These are phyloP conservation scores for Citrullus colocynthis DNA, from an alignment of 306 rosid species.

Conservation along the genomic window DNA sequence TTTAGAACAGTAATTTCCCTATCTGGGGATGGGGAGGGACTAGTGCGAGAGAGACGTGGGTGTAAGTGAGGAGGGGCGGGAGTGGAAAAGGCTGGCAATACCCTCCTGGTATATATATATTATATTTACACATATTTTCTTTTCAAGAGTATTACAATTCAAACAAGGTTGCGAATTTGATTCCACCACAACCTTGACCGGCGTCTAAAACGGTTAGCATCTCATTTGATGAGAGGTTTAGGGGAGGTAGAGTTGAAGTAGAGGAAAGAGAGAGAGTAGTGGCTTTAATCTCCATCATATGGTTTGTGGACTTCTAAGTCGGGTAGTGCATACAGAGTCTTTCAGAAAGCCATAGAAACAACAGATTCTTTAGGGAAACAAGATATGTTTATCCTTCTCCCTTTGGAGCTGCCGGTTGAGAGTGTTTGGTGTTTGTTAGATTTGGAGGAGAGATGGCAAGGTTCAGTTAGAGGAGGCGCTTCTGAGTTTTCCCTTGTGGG, in stretches of 20 bases:
- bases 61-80: neutral
- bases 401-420: neutral
- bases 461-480: neutral
- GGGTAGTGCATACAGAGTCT: neutral
- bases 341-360: neutral
- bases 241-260: neutral
- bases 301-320: neutral
- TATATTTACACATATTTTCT: neutral
- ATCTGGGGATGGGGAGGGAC: neutral
- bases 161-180: neutral
- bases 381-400: neutral
- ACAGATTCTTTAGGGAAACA: neutral
- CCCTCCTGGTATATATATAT: neutral
- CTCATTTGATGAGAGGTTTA: neutral
- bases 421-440: neutral
- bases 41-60: neutral
- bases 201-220: neutral
- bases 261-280: neutral
- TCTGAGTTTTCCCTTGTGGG: neutral
- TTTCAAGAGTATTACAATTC: neutral
- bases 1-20: neutral
- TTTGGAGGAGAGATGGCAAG: neutral
- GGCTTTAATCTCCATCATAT: neutral
- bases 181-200: neutral
- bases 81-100: neutral